phyloP scores from a whole-genome alignment of 108 stramenopile species.

The Pseudonitzschia multiseries region DNA sequence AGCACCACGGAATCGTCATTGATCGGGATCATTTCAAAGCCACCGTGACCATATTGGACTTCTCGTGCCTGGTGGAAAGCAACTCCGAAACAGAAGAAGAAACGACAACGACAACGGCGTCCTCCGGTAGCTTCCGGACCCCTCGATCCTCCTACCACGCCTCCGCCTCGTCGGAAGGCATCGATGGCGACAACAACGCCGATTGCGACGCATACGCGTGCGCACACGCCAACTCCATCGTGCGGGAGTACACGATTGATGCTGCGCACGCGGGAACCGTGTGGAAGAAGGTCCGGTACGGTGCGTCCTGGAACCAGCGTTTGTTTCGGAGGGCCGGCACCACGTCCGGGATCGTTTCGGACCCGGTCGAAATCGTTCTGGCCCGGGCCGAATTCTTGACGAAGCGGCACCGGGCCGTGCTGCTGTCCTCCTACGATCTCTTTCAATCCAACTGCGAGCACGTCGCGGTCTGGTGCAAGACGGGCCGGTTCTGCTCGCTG shows the following conservation, averaged over 20 bases:
- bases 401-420: background rate
- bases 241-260: constrained; percentile 5
- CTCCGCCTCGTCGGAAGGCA: background rate
- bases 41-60: constrained; percentile 1
- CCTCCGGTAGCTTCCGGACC: background rate
- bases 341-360: background rate
- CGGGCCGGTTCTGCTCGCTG: constrained; percentile 50
- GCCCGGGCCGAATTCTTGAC: constrained; percentile 20
- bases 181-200: too few species aligned
- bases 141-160: background rate
- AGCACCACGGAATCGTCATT: constrained; percentile 24
- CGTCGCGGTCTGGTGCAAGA: constrained; percentile 78
- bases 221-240: background rate
- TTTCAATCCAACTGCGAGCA: constrained; percentile 44
- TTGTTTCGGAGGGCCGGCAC: background rate
- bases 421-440: constrained; percentile 6
- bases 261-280: background rate
- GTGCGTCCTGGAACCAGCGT: background rate
- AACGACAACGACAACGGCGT: background rate
- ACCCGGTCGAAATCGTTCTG: constrained; percentile 30
- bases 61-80: background rate
- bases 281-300: constrained; percentile 2
- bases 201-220: background rate
- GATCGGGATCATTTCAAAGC: background rate
- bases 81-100: background rate